A percentile compares a stretch with the other conserved stretches of the same genome.
These are phyloP conservation scores for Penicillium concentricum DNA, from an alignment of 2,329 filamentous ascomycete species.

Conservation along the genomic window DNA sequence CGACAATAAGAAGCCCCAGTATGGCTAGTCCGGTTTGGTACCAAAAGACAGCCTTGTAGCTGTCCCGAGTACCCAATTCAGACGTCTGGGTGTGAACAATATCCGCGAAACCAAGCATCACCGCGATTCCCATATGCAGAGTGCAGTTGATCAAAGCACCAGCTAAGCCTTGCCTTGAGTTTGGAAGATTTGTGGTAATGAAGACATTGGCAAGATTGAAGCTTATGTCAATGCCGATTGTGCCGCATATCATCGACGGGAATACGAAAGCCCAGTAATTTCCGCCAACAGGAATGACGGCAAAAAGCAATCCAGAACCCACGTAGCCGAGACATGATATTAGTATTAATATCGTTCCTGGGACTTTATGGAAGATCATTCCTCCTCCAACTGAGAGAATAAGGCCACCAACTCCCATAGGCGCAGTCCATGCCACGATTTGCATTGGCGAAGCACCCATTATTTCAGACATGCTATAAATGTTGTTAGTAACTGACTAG, in stretches of 20 bases:
- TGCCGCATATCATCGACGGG: slow-evolving; percentile 60
- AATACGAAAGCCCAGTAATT: slow-evolving; percentile 74
- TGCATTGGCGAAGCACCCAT: slow-evolving; percentile 60
- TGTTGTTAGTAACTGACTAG: background rate
- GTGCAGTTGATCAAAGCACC: slow-evolving; percentile 70
- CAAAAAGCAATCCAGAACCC: slow-evolving; percentile 61
- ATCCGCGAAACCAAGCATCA: slow-evolving; percentile 70
- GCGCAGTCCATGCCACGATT: slow-evolving; percentile 67
- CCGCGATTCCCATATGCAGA: slow-evolving; percentile 69
- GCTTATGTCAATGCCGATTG: slow-evolving; percentile 71
- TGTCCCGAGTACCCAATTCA: slow-evolving; percentile 46
- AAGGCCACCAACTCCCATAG: slow-evolving; percentile 67
- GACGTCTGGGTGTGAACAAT: slow-evolving; percentile 55
- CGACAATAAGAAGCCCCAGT: slow-evolving; percentile 53
- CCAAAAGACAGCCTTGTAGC: slow-evolving; percentile 66
- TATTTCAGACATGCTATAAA: slow-evolving; percentile 57
- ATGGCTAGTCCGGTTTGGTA: slow-evolving; percentile 59
- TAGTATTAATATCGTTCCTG: slow-evolving; percentile 62
- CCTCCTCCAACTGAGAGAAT: slow-evolving; percentile 63
- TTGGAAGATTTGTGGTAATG: slow-evolving; percentile 69
- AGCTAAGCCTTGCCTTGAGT: slow-evolving; percentile 66
- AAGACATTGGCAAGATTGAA: slow-evolving; percentile 76
- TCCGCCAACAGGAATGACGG: slow-evolving; percentile 57
- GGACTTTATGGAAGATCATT: slow-evolving; percentile 64
- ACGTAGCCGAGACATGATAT: slow-evolving; percentile 62